These are phyloP conservation scores for Nemophila menziesii DNA, from an alignment of 257 asterid species.

Conservation along the genomic window DNA sequence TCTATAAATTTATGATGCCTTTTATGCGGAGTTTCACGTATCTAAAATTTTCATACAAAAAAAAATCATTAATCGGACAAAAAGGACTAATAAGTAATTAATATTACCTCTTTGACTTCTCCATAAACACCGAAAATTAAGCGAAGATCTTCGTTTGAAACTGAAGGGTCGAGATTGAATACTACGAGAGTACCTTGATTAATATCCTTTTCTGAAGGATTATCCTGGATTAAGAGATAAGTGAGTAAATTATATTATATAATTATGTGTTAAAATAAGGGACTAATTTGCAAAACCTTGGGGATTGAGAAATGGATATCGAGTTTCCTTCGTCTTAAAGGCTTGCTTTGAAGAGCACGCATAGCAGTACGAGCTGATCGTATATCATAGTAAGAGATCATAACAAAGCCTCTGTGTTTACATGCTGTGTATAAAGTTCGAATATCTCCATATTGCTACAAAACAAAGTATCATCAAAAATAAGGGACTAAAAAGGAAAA, in stretches of 20 bases:
- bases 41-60: conserved; percentile 34
- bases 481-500: no score
- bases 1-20: conserved; percentile 94
- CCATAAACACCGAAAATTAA: conserved; percentile 93
- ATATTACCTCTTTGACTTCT: conserved; percentile 90
- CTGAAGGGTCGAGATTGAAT: conserved; percentile 92
- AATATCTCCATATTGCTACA: conserved; percentile 93
- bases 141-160: conserved; percentile 82
- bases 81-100: not conserved
- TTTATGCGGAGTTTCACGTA: conserved; percentile 92
- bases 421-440: conserved; percentile 92
- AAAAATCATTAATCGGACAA: conserved; percentile 4
- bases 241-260: conserved; percentile 7
- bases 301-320: conserved; percentile 98
- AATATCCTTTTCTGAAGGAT: conserved; percentile 89
- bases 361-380: conserved; percentile 94
- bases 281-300: conserved; percentile 34
- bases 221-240: conserved; percentile 42
- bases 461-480: not conserved
- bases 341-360: conserved; percentile 80
- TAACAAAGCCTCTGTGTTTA: conserved; percentile 96
- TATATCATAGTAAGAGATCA: conserved; percentile 98
- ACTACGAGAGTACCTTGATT: conserved; percentile 97
- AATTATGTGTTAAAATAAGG: not conserved
- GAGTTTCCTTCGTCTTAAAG: conserved; percentile 79